Base-by-base conservation (phyloP, 306 rosid genomes). In the Phaseolus lunatus region DNA sequence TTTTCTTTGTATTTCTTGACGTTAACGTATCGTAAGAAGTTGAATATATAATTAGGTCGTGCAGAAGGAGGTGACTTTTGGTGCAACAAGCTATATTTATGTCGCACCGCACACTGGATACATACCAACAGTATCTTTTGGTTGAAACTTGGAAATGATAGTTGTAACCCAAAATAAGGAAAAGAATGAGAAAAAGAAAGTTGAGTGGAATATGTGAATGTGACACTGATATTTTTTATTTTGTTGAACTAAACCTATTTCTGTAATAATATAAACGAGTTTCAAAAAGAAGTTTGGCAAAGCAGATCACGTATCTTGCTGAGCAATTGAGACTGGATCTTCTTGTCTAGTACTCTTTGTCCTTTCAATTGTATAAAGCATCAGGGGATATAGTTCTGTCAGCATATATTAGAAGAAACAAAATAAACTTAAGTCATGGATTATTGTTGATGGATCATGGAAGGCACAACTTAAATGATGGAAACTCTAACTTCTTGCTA, bases 261-360 rank as follows among this genome's bases (percentile, higher is more conserved):
- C 29, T 50, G 35, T 18, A 73, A 73, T 65, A 66, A 70, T 65
- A 43, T 29, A 72, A 57, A 82, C 19, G 31, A 27, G 13, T 57
- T 65, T 57, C 48, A 39, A 84, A 63, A 84, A 66, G 73, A 69
- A 76, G 80, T 76, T 84, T 65, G 84, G 83, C 73, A 80, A 78
- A 80, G 70, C 9, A 57, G 77, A 58, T 76, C 54, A 39, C 69
- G 26, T 49, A 80, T 76, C 69, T 76, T 84, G 85, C 43, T 59
- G 20, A 39, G 73, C 33, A 50, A 61, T 50, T 24, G 19, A 70
- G 47, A 27, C 47, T 67, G 66, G 45, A 82, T 15, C 31, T 45
- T 70, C 27, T 67, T 67, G 65, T 58, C 72, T 58, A 12, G 22
- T 75, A 11, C 15, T 73, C 71, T 69, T 18, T 70, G 82, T 47